Conservation (phyloP, 331 rosid genomes). For the Malus hybrid region DNA sequence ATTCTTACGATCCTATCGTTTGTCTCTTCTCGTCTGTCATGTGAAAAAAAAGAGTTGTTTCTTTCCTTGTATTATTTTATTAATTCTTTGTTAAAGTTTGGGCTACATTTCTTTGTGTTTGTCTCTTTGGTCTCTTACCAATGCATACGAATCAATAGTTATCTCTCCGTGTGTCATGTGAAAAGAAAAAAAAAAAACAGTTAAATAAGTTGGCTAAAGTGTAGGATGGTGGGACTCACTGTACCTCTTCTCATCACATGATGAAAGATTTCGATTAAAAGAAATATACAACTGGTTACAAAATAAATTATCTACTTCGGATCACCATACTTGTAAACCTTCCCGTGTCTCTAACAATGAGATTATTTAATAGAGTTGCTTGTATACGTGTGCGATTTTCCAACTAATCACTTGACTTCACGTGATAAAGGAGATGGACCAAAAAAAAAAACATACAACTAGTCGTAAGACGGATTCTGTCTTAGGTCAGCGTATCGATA, state of each 20-base stretch:
- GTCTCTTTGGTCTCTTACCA: neutral
- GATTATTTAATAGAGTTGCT: neutral
- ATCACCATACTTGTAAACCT: neutral
- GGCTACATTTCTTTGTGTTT: neutral
- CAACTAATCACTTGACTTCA: neutral
- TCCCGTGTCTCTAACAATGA: neutral
- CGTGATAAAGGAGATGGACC: neutral
- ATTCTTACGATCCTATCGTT: too few relatives aligned
- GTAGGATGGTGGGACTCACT: neutral
- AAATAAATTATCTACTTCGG: neutral
- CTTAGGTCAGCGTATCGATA: neutral
- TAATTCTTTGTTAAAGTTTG: neutral
- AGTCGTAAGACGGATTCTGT: neutral
- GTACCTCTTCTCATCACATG: neutral
- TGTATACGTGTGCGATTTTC: neutral
- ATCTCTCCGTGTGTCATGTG: neutral
- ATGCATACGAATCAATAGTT: neutral
- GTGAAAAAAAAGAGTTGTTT: neutral
- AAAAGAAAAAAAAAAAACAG: neutral
- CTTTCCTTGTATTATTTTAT: neutral
- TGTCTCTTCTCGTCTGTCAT: neutral
- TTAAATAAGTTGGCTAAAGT: constrained; percentile 41
- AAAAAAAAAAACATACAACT: neutral
- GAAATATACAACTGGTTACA: neutral
- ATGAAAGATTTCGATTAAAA: too few relatives aligned